Conservation (phyloP, 2,329 filamentous ascomycete species). For the Paracoccidioides brasiliensis region DNA sequence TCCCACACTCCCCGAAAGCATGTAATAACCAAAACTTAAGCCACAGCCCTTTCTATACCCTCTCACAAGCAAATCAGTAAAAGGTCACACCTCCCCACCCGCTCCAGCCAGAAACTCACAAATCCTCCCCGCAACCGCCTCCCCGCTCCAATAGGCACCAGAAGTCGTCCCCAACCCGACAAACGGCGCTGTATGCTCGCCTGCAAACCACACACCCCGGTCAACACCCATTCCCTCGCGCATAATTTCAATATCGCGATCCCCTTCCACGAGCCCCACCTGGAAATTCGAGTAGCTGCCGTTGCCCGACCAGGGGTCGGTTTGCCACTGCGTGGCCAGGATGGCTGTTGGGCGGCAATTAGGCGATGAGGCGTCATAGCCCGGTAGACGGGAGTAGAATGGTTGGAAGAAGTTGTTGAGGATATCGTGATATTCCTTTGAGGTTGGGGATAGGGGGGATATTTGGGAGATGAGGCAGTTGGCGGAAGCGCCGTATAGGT, state of each 20-base stretch:
- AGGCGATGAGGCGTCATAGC: conserved; percentile 43
- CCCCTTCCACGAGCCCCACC: conserved; percentile 55
- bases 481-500: conserved; percentile 34
- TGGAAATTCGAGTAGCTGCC: conserved; percentile 83
- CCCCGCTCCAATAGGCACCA: conserved; percentile 85
- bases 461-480: conserved; percentile 27
- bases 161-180: conserved; percentile 78
- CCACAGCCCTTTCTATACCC: not conserved
- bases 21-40: not conserved
- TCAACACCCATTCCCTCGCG: conserved; percentile 38
- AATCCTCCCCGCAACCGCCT: conserved; percentile 54
- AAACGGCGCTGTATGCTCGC: conserved; percentile 84
- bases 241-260: conserved; percentile 55
- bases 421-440: conserved; percentile 39
- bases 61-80: not conserved
- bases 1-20: not conserved
- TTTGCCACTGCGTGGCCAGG: conserved; percentile 63
- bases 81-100: not conserved
- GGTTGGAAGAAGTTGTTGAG: conserved; percentile 59
- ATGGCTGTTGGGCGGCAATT: conserved; percentile 51
- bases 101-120: conserved; percentile 5
- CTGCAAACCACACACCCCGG: conserved; percentile 68
- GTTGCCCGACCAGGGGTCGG: conserved; percentile 64
- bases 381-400: conserved; percentile 62
- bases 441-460: conserved; percentile 20